Evolutionary conservation across 768 basidiomycete species (phyloP).

Genomic region (Inosperma sp.): DNA sequence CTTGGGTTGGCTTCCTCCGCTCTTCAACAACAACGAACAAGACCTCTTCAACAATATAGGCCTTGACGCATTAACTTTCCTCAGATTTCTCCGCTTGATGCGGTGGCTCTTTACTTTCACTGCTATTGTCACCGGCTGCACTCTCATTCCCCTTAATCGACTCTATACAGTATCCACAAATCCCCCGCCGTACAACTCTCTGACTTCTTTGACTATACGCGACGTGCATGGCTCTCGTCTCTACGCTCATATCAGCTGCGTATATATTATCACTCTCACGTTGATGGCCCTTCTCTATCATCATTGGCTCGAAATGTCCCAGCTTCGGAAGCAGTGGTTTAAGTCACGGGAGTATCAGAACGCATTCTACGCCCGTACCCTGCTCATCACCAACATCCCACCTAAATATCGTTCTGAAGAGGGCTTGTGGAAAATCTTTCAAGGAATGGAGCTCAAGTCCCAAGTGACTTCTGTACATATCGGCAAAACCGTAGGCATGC

Average conservation of each 20-base stretch:
- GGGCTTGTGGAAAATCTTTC: conserved; percentile 60
- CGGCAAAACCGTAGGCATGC: conserved; percentile 61
- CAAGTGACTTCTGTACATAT: conserved; percentile 72
- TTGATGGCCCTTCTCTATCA: conserved; percentile 56
- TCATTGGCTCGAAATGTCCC: conserved; percentile 65
- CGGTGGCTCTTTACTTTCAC: conserved; percentile 54
- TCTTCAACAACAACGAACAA: conserved; percentile 65
- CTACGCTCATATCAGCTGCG: conserved; percentile 66
- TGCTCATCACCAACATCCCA: conserved; percentile 66
- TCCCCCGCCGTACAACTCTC: conserved; percentile 38
- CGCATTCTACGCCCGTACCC: conserved; percentile 76
- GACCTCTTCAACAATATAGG: conserved; percentile 71
- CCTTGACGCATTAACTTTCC: conserved; percentile 77
- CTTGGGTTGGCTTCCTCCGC: conserved; percentile 76
- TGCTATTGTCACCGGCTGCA: conserved; percentile 49
- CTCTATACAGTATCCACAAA: conserved; percentile 47
- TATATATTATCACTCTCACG: conserved; percentile 60
- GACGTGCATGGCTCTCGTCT: conserved; percentile 56
- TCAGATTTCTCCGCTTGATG: conserved; percentile 76
- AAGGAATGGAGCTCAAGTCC: conserved; percentile 55
- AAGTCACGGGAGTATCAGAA: conserved; percentile 65
- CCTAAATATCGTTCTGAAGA: conserved; percentile 65
- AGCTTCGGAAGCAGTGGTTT: conserved; percentile 69
- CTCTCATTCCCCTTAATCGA: conserved; percentile 73
- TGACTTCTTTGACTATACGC: conserved; percentile 67